phyloP scores from a whole-genome alignment of 2,329 filamentous ascomycete species.

The Aspergillus intermedius region DNA sequence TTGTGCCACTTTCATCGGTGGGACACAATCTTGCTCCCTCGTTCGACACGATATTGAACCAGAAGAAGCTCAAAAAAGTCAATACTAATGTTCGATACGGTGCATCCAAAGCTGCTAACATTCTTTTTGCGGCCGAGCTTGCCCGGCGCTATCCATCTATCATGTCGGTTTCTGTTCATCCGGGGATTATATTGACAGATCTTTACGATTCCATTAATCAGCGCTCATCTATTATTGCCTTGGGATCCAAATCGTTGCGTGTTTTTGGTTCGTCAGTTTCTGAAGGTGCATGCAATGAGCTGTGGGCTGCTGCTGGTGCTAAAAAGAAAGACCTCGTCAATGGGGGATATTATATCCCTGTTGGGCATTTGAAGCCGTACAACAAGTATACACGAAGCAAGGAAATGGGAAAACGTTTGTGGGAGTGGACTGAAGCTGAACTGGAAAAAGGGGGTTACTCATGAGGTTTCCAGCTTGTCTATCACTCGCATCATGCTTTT shows the following conservation, averaged over 20 bases:
- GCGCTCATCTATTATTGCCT: constrained; percentile 2
- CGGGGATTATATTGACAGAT: constrained; percentile 36
- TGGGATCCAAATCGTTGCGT: constrained; percentile 10
- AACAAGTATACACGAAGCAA: constrained; percentile 20
- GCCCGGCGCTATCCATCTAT: constrained; percentile 29
- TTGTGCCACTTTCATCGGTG: constrained; percentile 25
- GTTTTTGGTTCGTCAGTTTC: constrained; percentile 14
- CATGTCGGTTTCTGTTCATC: constrained; percentile 41
- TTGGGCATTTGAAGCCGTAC: constrained; percentile 18
- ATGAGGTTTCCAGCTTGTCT: not conserved
- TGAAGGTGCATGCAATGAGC: constrained; percentile 19
- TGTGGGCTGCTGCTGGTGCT: constrained; percentile 26
- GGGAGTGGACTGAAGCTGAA: constrained; percentile 32
- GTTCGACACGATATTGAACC: constrained; percentile 24
- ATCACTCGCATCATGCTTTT: not conserved
- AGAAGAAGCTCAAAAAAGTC: constrained; percentile 21
- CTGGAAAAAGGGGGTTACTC: constrained; percentile 9
- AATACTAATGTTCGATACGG: constrained; percentile 36
- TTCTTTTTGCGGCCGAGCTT: constrained; percentile 40
- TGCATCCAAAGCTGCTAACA: constrained; percentile 42
- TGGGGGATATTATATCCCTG: constrained; percentile 25
- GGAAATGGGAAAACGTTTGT: constrained; percentile 22
- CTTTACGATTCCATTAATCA: constrained; percentile 18
- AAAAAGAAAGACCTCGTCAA: constrained; percentile 19
- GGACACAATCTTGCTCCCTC: constrained; percentile 19